Evolutionary conservation across 2,329 filamentous ascomycete genomes (phyloP), one percentile per base, ranked within the genome.

Genomic region (Alternaria panax): DNA sequence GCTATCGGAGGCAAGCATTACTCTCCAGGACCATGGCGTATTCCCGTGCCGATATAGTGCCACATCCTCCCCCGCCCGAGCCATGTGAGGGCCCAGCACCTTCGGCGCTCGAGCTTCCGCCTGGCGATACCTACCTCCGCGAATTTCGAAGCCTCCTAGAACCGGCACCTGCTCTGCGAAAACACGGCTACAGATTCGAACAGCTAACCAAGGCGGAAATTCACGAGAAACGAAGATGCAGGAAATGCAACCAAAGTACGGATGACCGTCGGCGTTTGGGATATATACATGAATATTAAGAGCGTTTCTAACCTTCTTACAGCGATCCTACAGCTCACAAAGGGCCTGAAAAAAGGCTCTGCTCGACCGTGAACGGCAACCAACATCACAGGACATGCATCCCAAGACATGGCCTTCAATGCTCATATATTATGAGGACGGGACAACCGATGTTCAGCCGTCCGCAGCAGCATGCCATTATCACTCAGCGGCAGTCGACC

Each of bases 181-280:
- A 53, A 48, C 51, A 68, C n/a, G 65, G 61, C 14, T 65, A 64
- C 18, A 27, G 52, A 11, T 41, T 51, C 1, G 32, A 56, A 25
- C 59, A 45, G 11, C 51, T 68, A 8, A 59, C 58, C 22, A 52
- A 53, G 11, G 55, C 51, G 20, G 62, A 66, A 7, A 48, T 68
- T 22, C 24, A 59, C 4, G 11, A 46, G 47, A 65, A 65, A 47
- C 58, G 57, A 18, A 57, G 57, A 30, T 68, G 65, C 32, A 46
- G 22, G 16, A 40, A 42, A 12, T 68, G 65, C 30, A 56, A 54
- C 18, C 64, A 65, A 55, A 53, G 65, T 66, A 12, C 6, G 45
- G 20, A 7, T 2, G 34, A 4, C 0, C 45, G 7, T 22, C 22
- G 16, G 45, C 30, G 22, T 22, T 3, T 34, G 12, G 28, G 5